Evolutionary conservation across 2,329 filamentous ascomycete genomes (phyloP), one percentile per base, ranked within the genome.

Genomic region (Fusarium albidum): DNA sequence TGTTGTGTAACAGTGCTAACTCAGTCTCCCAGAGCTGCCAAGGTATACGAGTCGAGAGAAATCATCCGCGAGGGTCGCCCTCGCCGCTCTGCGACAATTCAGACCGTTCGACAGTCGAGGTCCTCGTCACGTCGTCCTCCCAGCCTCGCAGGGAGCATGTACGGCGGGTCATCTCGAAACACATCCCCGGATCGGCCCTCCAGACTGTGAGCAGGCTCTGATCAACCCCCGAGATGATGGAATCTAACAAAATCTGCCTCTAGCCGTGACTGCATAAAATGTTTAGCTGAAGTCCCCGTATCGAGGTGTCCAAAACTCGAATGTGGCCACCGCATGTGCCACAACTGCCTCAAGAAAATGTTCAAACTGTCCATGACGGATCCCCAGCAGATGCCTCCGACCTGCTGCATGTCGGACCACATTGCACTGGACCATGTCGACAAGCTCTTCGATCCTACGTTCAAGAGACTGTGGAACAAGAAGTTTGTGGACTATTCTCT

Each of bases 261-360:
- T 63, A 92, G 87, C 52, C 81, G 88, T 37, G 82, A 89, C 66
- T 96, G 92, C 65, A 76, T 92, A 40, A 84, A 83, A 18, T 96
- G 92, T 69, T 76, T 87, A 68, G 87, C 90, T 58, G 86, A 91
- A 57, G 75, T 89, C 3, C 84, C 86, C 1, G 68, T 81, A 9
- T 79, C 79, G 53, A 86, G 85, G 71, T 83, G 88, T 28, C 86
- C 86, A 31, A 90, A 87, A 70, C 82, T 96, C 29, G 82, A 84
- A 61, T 96, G 92, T 69, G 86, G 86, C 3, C 92, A 96, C 72
- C 84, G 86, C 57, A 92, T 94, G 88, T 96, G 92, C 72, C 81
- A 89, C 59, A 71, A 80, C 8, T 96, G 92, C 71, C 77, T 96
- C 33, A 88, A 86, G 71, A 84, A 86, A 42, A 82, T 85, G 51